Evolutionary conservation across 257 asterid species (phyloP).

Genomic region (Nicotiana knightiana): DNA sequence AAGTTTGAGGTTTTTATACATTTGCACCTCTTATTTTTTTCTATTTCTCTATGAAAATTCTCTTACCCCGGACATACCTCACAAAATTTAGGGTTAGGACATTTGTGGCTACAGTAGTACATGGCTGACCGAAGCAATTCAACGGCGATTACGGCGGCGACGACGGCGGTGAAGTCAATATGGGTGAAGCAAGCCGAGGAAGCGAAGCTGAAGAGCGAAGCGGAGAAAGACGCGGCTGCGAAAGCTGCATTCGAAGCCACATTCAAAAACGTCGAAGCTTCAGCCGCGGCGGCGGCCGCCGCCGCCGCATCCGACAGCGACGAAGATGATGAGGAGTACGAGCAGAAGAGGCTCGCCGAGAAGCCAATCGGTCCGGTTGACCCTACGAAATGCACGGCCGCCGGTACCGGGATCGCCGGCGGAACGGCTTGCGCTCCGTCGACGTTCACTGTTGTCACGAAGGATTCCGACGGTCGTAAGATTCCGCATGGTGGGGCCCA

Average conservation of each 20-base stretch:
- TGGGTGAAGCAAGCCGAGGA: slow-evolving; percentile 99
- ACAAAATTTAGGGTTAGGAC: slow-evolving; percentile 30
- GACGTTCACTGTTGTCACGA: slow-evolving; percentile 67
- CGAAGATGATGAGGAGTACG: slow-evolving; percentile 53
- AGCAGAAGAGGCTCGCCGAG: slow-evolving; percentile 37
- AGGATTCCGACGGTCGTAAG: slow-evolving; percentile 78
- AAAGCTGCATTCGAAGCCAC: slow-evolving; percentile 99
- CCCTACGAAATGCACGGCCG: slow-evolving; percentile 89
- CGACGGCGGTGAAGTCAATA: slow-evolving; percentile 56
- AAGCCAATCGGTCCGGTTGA: slow-evolving; percentile 76
- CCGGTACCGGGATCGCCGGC: slow-evolving; percentile 89
- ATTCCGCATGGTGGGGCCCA: slow-evolving; percentile 76
- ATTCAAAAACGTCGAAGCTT: slow-evolving; percentile 45
- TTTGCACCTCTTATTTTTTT: neutral
- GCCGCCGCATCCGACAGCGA: slow-evolving; percentile 45
- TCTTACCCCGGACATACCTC: neutral
- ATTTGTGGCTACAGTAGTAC: neutral
- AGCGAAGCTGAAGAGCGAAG: slow-evolving; percentile 87
- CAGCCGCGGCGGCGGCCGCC: slow-evolving; percentile 8
- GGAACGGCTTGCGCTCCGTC: slow-evolving; percentile 84
- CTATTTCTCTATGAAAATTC: neutral
- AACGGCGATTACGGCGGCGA: slow-evolving; percentile 14
- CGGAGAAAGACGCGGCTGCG: slow-evolving; percentile 93
- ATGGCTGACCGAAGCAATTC: slow-evolving; percentile 72
- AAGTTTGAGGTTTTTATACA: neutral